Base-by-base conservation (phyloP, 2,329 filamentous ascomycete genomes). In the Nigrospora sphaerica region DNA sequence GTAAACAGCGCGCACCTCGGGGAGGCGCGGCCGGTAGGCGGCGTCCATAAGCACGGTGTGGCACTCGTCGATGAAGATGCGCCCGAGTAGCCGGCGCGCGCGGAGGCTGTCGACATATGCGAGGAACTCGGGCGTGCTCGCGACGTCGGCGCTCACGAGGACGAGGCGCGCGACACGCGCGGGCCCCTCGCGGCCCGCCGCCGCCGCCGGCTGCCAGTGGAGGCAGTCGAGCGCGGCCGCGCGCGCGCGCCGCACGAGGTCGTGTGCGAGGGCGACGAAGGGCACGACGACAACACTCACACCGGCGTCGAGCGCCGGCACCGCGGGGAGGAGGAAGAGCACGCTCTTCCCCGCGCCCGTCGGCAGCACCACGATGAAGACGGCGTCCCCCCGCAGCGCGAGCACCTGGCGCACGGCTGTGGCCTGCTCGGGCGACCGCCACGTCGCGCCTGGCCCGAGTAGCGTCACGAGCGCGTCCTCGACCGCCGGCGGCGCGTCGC, bases 1-100 rank as follows among this genome's bases (percentile, higher is more conserved):
- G 35, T 47, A 35, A 3, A 47, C 4, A 12, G 14, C 14, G 14
- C 36, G 36, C 14, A 39, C 13, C 14, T 39, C 17, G 13, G 14
- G 36, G 13, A 39, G 36, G 3, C 13, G 13, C 11, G 17, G 36
- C 5, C 36, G 14, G 36, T 39, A 39, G 4, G 11, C 23, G 1
- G 18, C 16, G 17, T 47, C 17, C 9, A 47, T 44, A 10, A 47
- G 42, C 19, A 47, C 35, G 3, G 35, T 47, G 16, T 47, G 10
- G 16, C 28, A 47, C 32, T 47, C 31, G 32, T 47, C 35, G 13
- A 47, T 37, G 34, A 44, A 47, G 10, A 47, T 44, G 4, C 32
- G 41, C 34, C 23, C n/a, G 13, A 47, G 31, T n/a, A 47, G 12
- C 5, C 13, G 5, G 1, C 28, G 28, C n/a, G 14, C 18, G 13